A percentile compares a stretch with the other conserved stretches of the same genome.
Conservation (phyloP, 352 stramenopile genomes). For the Elongisporangium undulatum region DNA sequence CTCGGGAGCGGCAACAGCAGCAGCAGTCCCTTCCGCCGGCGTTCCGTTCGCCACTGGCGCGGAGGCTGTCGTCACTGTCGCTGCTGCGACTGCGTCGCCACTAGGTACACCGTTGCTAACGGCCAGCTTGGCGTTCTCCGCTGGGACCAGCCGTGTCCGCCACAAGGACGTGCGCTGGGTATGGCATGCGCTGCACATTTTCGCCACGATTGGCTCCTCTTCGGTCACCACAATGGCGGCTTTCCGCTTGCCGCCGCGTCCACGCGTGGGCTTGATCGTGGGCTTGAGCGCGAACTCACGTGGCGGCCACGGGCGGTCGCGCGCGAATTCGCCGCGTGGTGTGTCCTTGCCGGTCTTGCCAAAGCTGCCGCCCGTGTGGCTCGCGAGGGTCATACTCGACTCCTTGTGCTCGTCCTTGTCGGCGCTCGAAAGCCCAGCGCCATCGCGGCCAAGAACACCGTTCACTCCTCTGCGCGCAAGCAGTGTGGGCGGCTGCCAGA, state of each 20-base stretch:
- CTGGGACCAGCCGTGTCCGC: constrained; percentile 30
- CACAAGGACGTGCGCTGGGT: constrained; percentile 67
- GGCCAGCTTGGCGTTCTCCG: constrained; percentile 14
- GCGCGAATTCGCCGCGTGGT: constrained; percentile 26
- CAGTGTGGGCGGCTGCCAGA: constrained; percentile 36
- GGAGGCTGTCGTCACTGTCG: not conserved
- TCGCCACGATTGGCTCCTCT: constrained; percentile 30
- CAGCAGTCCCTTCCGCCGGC: not conserved
- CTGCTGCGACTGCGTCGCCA: not conserved
- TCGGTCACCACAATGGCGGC: constrained; percentile 36
- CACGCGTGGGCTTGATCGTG: constrained; percentile 31
- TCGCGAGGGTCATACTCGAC: constrained; percentile 6
- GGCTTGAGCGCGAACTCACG: constrained; percentile 70
- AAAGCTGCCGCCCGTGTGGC: constrained; percentile 4
- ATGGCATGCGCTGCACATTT: constrained; percentile 36
- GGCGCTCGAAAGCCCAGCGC: constrained; percentile 4
- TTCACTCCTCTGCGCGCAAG: constrained; percentile 11
- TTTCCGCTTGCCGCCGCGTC: constrained; percentile 59
- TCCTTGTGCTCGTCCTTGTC: constrained; percentile 8
- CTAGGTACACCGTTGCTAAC: not conserved
- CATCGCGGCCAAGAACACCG: constrained; percentile 22
- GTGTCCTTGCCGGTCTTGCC: constrained; percentile 12
- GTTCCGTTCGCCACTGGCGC: not conserved
- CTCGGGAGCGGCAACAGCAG: not conserved
- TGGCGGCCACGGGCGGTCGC: constrained; percentile 69